Percentiles rank a stretch among this genome's conserved stretches.
phyloP scores from a whole-genome alignment of 2,329 filamentous ascomycete species.

The Trichoderma semiorbis region DNA sequence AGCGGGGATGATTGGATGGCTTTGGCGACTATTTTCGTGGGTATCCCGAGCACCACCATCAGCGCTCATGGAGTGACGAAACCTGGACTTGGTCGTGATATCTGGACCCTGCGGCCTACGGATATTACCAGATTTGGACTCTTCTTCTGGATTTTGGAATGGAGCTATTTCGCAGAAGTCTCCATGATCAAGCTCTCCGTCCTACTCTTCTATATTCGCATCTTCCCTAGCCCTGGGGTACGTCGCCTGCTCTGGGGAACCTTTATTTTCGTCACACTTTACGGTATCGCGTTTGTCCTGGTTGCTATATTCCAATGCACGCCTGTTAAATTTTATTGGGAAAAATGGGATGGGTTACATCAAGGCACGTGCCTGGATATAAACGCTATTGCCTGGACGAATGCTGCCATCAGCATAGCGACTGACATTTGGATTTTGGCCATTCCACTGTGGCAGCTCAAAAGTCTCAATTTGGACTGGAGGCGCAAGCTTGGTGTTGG shows the following conservation, averaged over 20 bases:
- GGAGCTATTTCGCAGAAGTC: constrained; percentile 46
- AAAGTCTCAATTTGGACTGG: constrained; percentile 41
- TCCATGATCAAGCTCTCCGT: constrained; percentile 49
- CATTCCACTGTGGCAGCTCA: constrained; percentile 47
- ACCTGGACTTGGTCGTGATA: constrained; percentile 47
- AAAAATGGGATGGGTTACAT: constrained; percentile 46
- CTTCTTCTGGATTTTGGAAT: constrained; percentile 42
- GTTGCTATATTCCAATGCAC: constrained; percentile 48
- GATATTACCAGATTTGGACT: constrained; percentile 43
- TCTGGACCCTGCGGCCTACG: constrained; percentile 45
- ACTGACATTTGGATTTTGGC: constrained; percentile 51
- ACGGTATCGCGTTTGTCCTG: constrained; percentile 41
- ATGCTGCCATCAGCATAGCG: constrained; percentile 50
- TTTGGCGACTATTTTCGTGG: constrained; percentile 24
- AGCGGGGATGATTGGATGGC: constrained; percentile 39
- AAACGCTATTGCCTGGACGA: constrained; percentile 48
- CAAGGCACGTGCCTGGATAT: constrained; percentile 47
- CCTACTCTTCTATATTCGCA: constrained; percentile 53
- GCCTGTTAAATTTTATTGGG: constrained; percentile 53
- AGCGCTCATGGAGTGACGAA: constrained; percentile 30
- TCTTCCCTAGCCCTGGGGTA: constrained; percentile 45
- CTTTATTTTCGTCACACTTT: constrained; percentile 37
- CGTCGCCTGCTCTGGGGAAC: constrained; percentile 42
- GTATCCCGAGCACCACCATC: constrained; percentile 30
- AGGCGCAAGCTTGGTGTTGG: constrained; percentile 48